Evolutionary conservation across 176 grass and related monocot species (phyloP).

Genomic region (Oryza australiensis): DNA sequence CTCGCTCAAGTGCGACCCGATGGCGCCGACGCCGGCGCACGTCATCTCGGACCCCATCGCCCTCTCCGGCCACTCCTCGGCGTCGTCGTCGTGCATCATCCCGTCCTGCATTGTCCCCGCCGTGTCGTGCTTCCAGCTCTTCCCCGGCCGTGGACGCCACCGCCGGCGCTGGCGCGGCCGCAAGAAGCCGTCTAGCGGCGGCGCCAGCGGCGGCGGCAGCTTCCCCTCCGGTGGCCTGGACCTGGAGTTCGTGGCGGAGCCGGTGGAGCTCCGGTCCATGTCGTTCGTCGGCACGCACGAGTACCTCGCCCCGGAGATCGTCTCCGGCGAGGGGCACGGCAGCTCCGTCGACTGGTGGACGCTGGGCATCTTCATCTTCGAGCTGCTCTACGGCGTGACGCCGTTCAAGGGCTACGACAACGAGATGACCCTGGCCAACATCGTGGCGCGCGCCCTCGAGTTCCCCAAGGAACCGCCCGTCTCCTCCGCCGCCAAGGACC

Average conservation of each 20-base stretch:
- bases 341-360: constrained; percentile 98
- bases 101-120: constrained; percentile 82
- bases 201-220: background rate
- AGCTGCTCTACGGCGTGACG: constrained; percentile 85
- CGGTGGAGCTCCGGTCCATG: constrained; percentile 84
- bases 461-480: constrained; percentile 76
- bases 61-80: constrained; percentile 18
- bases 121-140: constrained; percentile 78
- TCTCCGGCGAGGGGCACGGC: constrained; percentile 91
- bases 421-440: constrained; percentile 87
- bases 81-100: constrained; percentile 62
- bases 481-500: constrained; percentile 53
- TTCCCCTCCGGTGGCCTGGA: constrained; percentile 27
- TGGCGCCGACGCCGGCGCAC: constrained; percentile 71
- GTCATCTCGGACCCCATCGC: constrained; percentile 68
- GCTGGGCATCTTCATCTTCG: constrained; percentile 81
- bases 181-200: constrained; percentile 28
- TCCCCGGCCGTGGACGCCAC: constrained; percentile 32
- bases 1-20: constrained; percentile 87
- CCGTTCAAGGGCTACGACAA: constrained; percentile 92
- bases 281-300: constrained; percentile 98
- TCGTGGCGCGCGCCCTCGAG: constrained; percentile 93
- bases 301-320: constrained; percentile 95
- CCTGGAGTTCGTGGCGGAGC: constrained; percentile 86
- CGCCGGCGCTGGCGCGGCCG: background rate